These are phyloP conservation scores for Hyaloscypha bicolor DNA, from an alignment of 495 filamentous ascomycete genomes.

Conservation along the genomic window DNA sequence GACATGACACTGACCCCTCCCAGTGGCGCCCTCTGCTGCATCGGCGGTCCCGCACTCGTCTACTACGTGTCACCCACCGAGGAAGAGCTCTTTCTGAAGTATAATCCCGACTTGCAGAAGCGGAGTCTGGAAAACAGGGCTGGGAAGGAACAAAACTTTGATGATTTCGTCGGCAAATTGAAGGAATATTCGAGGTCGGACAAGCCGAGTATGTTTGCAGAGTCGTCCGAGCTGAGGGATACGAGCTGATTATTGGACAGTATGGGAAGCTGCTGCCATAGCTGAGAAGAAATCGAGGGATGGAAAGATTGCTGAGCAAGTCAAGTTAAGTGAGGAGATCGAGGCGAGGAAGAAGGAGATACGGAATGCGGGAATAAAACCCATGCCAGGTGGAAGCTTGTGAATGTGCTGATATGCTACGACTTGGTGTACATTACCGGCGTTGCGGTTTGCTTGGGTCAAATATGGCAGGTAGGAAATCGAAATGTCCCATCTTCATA, in stretches of 20 bases:
- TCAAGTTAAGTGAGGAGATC: conserved; percentile 53
- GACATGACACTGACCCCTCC: conserved; percentile 16
- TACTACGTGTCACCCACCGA: conserved; percentile 80
- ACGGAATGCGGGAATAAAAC: conserved; percentile 35
- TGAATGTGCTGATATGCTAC: conserved; percentile 5
- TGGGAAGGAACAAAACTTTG: conserved; percentile 78
- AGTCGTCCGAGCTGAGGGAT: not conserved
- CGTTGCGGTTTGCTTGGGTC: conserved; percentile 1
- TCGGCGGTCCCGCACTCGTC: conserved; percentile 87
- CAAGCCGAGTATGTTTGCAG: conserved; percentile 61
- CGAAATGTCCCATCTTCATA: not conserved
- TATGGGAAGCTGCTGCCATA: conserved; percentile 75
- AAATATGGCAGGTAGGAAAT: not conserved
- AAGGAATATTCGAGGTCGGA: conserved; percentile 89
- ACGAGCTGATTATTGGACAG: conserved; percentile 38
- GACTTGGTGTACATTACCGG: conserved; percentile 1
- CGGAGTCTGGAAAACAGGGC: conserved; percentile 74
- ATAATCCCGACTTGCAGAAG: conserved; percentile 91
- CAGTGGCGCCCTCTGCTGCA: conserved; percentile 67
- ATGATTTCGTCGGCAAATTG: conserved; percentile 79
- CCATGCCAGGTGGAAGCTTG: conserved; percentile 25
- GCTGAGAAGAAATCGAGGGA: conserved; percentile 58
- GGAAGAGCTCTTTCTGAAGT: conserved; percentile 87
- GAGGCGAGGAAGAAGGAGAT: conserved; percentile 67
- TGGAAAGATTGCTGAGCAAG: conserved; percentile 52